Conservation (phyloP, 176 grass and related monocot species). For the Oropetium thomaeum region DNA sequence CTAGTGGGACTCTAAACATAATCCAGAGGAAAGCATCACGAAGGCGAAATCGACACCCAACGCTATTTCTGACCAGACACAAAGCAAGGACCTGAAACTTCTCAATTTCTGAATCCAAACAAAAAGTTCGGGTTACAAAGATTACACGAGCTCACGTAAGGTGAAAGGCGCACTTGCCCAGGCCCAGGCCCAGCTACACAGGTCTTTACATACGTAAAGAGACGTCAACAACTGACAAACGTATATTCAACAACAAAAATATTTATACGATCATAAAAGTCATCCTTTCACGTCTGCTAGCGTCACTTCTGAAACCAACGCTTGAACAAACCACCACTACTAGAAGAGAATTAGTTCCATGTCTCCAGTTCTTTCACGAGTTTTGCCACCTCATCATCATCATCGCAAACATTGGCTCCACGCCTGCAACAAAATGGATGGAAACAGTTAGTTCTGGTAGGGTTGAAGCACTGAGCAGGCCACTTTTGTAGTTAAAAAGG, state of each 20-base stretch:
- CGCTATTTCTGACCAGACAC: neutral
- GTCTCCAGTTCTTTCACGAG: neutral
- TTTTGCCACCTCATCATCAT: constrained; percentile 10
- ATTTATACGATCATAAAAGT: constrained; percentile 26
- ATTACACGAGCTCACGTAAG: constrained; percentile 25
- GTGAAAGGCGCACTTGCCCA: constrained; percentile 17
- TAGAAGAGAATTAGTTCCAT: neutral
- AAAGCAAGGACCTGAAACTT: neutral
- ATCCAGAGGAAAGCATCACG: neutral
- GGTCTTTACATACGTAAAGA: constrained; percentile 33
- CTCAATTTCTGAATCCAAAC: neutral
- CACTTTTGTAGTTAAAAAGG: neutral
- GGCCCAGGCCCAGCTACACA: constrained; percentile 24
- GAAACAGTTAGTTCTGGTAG: neutral
- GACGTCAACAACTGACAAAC: constrained; percentile 19
- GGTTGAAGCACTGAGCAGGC: neutral
- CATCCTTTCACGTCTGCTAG: constrained; percentile 13
- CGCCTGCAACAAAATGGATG: constrained; percentile 28
- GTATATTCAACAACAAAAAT: constrained; percentile 23
- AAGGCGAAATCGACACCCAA: neutral
- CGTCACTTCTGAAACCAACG: constrained; percentile 36
- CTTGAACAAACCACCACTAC: constrained; percentile 40
- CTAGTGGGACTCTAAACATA: neutral
- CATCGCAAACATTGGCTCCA: neutral
- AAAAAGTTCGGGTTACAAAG: constrained; percentile 4